A percentile compares a stretch with the other conserved stretches of the same genome.
phyloP scores from a whole-genome alignment of 1,139 yeast genomes.

The Casaregolazyma lundiana region DNA sequence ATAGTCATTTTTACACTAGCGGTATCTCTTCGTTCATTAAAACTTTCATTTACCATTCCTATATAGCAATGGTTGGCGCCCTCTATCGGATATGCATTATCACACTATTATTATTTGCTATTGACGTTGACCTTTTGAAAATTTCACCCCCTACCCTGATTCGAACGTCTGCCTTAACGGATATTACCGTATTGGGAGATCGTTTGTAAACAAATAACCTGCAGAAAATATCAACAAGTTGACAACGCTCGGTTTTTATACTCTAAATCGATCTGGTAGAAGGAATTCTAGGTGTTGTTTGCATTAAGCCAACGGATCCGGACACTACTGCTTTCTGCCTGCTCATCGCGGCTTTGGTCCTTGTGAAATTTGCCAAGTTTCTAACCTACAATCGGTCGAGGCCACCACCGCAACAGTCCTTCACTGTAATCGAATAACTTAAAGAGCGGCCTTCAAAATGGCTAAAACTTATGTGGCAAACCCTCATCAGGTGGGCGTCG shows the following conservation, averaged over 20 bases:
- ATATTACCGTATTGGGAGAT: neutral
- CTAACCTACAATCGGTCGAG: no score
- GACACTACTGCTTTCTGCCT: neutral
- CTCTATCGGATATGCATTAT: no score
- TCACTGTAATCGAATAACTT: no score
- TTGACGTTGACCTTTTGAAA: neutral
- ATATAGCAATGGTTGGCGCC: no score
- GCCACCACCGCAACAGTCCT: no score
- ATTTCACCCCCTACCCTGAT: neutral
- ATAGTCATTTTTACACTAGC: no score
- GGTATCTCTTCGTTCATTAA: no score
- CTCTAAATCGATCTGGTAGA: neutral
- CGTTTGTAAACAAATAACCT: neutral
- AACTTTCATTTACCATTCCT: no score
- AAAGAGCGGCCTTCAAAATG: no score
- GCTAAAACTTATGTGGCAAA: neutral
- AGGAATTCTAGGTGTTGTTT: neutral
- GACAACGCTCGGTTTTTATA: neutral
- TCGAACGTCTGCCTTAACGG: no score
- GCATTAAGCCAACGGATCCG: neutral
- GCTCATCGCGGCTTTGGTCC: neutral
- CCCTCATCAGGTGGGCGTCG: constrained; percentile 1
- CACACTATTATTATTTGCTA: no score
- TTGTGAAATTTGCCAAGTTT: no score
- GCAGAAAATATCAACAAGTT: neutral